Conservation (phyloP, 2,329 filamentous ascomycete genomes). For the Colletotrichum sp. region DNA sequence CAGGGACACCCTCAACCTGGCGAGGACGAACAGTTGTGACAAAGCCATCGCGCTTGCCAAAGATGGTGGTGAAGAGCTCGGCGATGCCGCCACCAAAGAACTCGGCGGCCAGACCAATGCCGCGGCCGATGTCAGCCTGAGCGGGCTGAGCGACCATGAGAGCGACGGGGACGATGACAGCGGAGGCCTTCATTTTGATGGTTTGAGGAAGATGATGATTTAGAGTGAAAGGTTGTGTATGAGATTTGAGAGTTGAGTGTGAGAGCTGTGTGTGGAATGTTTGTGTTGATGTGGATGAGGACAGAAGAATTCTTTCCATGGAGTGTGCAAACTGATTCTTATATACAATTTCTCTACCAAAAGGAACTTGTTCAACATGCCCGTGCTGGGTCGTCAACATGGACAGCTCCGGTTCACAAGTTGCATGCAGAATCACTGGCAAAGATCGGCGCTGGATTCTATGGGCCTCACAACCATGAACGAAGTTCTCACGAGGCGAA, state of each 20-base stretch:
- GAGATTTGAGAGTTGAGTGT: neutral
- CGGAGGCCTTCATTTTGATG: constrained; percentile 6
- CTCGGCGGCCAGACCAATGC: neutral
- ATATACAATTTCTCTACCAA: neutral
- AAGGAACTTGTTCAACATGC: neutral
- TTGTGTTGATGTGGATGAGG: neutral
- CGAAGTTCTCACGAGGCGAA: neutral
- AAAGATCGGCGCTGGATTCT: neutral
- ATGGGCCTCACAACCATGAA: neutral
- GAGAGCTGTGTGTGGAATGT: neutral
- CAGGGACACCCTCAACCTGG: constrained; percentile 7
- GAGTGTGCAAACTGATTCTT: neutral
- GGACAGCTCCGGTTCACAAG: neutral
- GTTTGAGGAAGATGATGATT: neutral
- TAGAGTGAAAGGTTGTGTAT: neutral
- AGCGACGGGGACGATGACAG: constrained; percentile 1
- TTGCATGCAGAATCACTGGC: neutral
- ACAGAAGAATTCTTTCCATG: neutral
- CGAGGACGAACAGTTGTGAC: neutral
- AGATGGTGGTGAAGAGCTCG: neutral
- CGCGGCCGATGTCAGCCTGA: constrained; percentile 6
- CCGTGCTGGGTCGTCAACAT: neutral
- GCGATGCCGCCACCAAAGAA: constrained; percentile 9
- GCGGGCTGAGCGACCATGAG: constrained; percentile 10
- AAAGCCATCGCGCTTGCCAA: neutral